phyloP scores from a whole-genome alignment of 1,139 yeast species.

The Eremothecium sinecaudum region DNA sequence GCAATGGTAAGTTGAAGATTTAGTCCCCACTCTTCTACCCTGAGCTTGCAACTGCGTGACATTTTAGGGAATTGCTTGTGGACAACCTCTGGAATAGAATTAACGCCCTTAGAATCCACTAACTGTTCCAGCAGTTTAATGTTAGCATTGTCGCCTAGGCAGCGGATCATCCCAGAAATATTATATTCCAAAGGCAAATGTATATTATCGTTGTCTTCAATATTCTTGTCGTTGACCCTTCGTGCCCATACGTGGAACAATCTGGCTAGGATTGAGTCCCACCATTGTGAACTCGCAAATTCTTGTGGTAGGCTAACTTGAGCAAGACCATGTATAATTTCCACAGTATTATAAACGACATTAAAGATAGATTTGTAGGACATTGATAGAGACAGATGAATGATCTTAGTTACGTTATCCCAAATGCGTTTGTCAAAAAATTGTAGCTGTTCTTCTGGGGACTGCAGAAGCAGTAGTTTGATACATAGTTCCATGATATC shows the following conservation, averaged over 20 bases:
- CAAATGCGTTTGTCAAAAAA: constrained; percentile 18
- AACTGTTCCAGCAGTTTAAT: constrained; percentile 18
- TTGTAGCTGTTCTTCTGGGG: constrained; percentile 10
- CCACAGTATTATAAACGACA: constrained; percentile 22
- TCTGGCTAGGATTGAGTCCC: constrained; percentile 22
- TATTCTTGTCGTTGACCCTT: constrained; percentile 12
- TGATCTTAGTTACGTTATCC: constrained; percentile 19
- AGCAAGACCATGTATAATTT: constrained; percentile 20
- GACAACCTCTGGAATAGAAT: constrained; percentile 23
- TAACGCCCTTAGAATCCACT: constrained; percentile 17
- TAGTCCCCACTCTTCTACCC: constrained; percentile 23
- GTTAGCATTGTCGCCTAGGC: constrained; percentile 22
- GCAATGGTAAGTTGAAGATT: constrained; percentile 19
- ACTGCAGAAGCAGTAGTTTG: constrained; percentile 20
- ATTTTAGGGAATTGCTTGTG: constrained; percentile 17
- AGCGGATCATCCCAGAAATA: constrained; percentile 23
- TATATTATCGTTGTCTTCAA: constrained; percentile 9
- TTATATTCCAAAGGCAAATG: constrained; percentile 14
- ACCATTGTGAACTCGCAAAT: constrained; percentile 19
- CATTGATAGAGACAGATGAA: constrained; percentile 22
- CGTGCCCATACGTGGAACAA: constrained; percentile 19
- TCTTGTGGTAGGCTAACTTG: constrained; percentile 11
- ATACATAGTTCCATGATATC: constrained; percentile 44
- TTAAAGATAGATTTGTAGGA: constrained; percentile 27
- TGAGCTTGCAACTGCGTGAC: constrained; percentile 4